Conservation (phyloP, 2,329 filamentous ascomycete species). For the Epichloe amarillans region DNA sequence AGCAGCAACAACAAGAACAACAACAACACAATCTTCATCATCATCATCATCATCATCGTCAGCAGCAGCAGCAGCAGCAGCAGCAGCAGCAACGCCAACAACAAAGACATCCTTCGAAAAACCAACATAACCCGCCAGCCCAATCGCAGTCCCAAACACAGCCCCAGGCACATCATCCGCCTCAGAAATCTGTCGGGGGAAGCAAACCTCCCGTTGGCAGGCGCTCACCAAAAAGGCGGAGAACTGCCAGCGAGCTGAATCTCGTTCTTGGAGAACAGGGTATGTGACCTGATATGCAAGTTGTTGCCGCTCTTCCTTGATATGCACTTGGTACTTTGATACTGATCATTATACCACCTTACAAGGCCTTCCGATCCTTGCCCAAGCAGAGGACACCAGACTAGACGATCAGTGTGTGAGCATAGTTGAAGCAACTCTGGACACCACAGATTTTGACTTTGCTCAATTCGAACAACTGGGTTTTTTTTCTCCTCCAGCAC, state of each 20-base stretch:
- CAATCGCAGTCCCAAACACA: conserved; percentile 4
- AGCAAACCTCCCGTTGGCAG: conserved; percentile 9
- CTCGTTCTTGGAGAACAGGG: conserved; percentile 22
- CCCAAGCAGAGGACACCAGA: conserved; percentile 12
- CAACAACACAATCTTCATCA: conserved; percentile 8
- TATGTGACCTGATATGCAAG: conserved; percentile 13
- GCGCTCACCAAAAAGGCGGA: conserved; percentile 25
- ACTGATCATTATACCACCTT: background rate
- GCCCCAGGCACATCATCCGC: background rate
- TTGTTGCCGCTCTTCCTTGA: background rate
- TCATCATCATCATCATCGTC: conserved; percentile 15
- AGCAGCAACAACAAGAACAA: conserved; percentile 13
- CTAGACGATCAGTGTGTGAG: conserved; percentile 15
- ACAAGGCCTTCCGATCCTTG: conserved; percentile 14
- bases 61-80: conserved; percentile 8
- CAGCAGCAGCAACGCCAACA: conserved; percentile 6
- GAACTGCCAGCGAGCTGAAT: conserved; percentile 20
- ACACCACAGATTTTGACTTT: conserved; percentile 22
- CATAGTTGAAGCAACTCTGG: conserved; percentile 17
- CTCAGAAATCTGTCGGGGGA: conserved; percentile 3
- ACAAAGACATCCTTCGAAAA: conserved; percentile 7
- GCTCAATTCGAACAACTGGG: conserved; percentile 19
- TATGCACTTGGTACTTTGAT: background rate
- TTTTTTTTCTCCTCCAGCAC: conserved; percentile 12
- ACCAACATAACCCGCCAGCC: background rate